A percentile compares a stretch with the other conserved stretches of the same genome.
These are phyloP conservation scores for Malus sylvestris DNA, from an alignment of 306 rosid species.

Conservation along the genomic window DNA sequence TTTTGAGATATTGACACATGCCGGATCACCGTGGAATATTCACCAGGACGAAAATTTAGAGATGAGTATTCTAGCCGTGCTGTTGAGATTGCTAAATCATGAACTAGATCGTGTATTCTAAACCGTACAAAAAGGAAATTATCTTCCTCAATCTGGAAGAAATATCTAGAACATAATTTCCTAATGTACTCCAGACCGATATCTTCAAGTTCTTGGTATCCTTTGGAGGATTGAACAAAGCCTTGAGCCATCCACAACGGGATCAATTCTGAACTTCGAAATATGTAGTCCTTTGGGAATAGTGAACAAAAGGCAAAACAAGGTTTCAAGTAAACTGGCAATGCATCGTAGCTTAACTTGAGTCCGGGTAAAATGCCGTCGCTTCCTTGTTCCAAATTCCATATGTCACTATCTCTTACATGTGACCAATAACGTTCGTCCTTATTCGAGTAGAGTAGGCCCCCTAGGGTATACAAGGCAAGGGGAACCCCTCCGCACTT, in stretches of 20 bases:
- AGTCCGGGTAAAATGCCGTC: neutral
- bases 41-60: neutral
- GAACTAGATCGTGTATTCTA: conserved; percentile 2
- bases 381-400: neutral
- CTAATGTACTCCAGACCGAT: neutral
- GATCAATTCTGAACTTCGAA: neutral
- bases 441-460: neutral
- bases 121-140: neutral
- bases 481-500: conserved; percentile 18
- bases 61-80: neutral
- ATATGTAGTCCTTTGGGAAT: neutral
- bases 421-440: neutral
- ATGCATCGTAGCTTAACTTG: neutral
- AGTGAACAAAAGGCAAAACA: conserved; percentile 6
- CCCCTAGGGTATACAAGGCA: neutral
- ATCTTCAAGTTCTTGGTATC: neutral
- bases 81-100: neutral
- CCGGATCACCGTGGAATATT: neutral
- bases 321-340: conserved; percentile 17
- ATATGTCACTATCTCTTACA: neutral
- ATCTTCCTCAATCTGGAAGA: neutral
- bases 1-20: neutral
- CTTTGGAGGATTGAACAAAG: neutral
- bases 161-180: conserved; percentile 3
- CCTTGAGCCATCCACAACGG: conserved; percentile 9